Evolutionary conservation across 768 basidiomycete genomes (phyloP).

Genomic region (Tricholoma hemisulphureum): DNA sequence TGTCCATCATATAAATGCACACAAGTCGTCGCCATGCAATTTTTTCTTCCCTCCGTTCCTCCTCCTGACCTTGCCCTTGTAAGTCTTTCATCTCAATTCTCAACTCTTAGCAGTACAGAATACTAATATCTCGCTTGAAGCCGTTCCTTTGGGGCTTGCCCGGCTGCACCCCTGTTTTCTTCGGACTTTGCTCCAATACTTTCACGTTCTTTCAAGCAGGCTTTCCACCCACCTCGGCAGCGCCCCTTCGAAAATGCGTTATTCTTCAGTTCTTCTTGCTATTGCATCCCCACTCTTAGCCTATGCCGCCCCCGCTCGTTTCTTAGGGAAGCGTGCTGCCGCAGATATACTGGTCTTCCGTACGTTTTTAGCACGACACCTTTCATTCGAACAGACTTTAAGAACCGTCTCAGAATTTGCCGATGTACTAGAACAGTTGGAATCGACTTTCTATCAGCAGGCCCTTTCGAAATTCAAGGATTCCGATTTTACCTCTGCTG

Average conservation of each 20-base stretch:
- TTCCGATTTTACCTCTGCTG: slow-evolving; percentile 62
- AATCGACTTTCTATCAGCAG: slow-evolving; percentile 65
- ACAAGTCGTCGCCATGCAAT: slow-evolving; percentile 6
- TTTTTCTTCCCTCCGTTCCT: slow-evolving; percentile 25
- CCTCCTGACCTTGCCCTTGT: slow-evolving; percentile 39
- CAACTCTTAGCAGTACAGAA: slow-evolving; percentile 8
- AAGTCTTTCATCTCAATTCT: slow-evolving; percentile 19
- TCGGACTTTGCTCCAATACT: slow-evolving; percentile 33
- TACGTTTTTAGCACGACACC: slow-evolving; percentile 34
- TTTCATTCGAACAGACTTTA: not conserved
- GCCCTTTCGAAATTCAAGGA: slow-evolving; percentile 63
- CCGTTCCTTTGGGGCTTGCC: slow-evolving; percentile 65
- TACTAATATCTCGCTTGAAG: slow-evolving; percentile 17
- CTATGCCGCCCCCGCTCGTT: slow-evolving; percentile 49
- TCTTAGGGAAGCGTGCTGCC: slow-evolving; percentile 40
- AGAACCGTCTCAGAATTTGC: slow-evolving; percentile 57
- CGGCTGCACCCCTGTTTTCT: slow-evolving; percentile 62
- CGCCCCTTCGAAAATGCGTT: slow-evolving; percentile 45
- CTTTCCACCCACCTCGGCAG: slow-evolving; percentile 33
- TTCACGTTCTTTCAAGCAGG: slow-evolving; percentile 45
- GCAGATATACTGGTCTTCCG: slow-evolving; percentile 58
- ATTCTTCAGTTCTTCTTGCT: slow-evolving; percentile 40
- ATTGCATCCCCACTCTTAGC: slow-evolving; percentile 44
- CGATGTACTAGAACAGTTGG: slow-evolving; percentile 71
- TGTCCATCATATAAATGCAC: no score